phyloP scores from a whole-genome alignment of 2,329 filamentous ascomycete species.

The Rhynchosporium agropyri region DNA sequence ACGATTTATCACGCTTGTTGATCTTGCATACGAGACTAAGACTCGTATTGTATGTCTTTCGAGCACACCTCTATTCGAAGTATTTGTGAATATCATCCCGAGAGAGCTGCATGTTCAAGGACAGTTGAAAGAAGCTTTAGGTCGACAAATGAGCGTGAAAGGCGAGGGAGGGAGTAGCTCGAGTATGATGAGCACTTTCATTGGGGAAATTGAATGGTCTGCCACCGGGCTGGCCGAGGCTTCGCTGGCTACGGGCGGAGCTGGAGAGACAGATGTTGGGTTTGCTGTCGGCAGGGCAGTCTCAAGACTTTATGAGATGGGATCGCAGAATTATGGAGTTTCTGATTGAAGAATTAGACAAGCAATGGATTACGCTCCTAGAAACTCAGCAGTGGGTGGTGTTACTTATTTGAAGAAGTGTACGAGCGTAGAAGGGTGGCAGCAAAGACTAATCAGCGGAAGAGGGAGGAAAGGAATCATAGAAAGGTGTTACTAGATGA shows the following conservation, averaged over 20 bases:
- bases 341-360: slow-evolving; percentile 9
- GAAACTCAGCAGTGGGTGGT: background rate
- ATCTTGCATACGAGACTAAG: slow-evolving; percentile 26
- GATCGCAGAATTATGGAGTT: slow-evolving; percentile 19
- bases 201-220: slow-evolving; percentile 24
- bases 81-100: slow-evolving; percentile 24
- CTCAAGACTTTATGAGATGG: slow-evolving; percentile 26
- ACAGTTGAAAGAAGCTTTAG: slow-evolving; percentile 15
- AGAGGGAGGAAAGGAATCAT: too few species aligned
- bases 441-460: too few species aligned
- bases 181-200: slow-evolving; percentile 27
- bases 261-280: slow-evolving; percentile 24
- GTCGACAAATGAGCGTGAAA: slow-evolving; percentile 17
- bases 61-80: slow-evolving; percentile 20
- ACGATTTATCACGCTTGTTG: slow-evolving; percentile 25
- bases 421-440: background rate
- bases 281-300: slow-evolving; percentile 26
- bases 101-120: slow-evolving; percentile 5
- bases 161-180: slow-evolving; percentile 25
- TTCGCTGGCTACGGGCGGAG: slow-evolving; percentile 21
- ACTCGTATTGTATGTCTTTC: slow-evolving; percentile 25
- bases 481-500: too few species aligned
- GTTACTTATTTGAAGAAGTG: background rate
- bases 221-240: slow-evolving; percentile 22
- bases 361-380: background rate